A percentile compares a stretch with the other conserved stretches of the same genome.
Conservation (phyloP, 805 yeast genomes). For the Cyberlindnera maritima region DNA sequence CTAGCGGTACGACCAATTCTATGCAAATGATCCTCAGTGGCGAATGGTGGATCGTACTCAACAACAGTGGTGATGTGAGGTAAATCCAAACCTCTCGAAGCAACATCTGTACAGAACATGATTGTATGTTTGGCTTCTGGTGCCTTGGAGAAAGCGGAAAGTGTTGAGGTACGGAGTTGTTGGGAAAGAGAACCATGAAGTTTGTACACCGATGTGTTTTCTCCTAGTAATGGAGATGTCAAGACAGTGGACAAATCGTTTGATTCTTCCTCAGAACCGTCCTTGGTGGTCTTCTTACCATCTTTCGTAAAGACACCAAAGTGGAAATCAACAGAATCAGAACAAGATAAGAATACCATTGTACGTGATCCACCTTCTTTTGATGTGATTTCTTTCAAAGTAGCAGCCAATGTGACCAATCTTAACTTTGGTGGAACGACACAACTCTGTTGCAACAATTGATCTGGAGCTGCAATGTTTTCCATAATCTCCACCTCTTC, state of each 20-base stretch:
- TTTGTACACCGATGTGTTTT: constrained; percentile 50
- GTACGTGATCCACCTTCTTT: constrained; percentile 46
- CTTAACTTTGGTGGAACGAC: constrained; percentile 92
- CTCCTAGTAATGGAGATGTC: constrained; percentile 52
- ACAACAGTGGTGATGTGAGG: constrained; percentile 83
- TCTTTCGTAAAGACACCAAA: constrained; percentile 67
- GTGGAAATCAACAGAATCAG: constrained; percentile 96
- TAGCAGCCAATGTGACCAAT: constrained; percentile 73
- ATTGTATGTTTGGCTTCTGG: constrained; percentile 54
- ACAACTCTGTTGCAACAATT: constrained; percentile 73
- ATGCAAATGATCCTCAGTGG: constrained; percentile 92
- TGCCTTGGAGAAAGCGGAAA: constrained; percentile 36
- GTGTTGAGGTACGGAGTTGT: constrained; percentile 74
- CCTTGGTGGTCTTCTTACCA: constrained; percentile 36
- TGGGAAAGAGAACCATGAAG: constrained; percentile 92
- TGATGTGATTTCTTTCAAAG: constrained; percentile 48
- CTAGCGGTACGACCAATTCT: constrained; percentile 98
- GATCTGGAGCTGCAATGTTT: constrained; percentile 75
- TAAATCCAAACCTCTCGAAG: constrained; percentile 92
- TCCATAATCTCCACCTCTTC: constrained; percentile 29
- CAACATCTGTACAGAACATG: constrained; percentile 95
- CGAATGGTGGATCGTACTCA: constrained; percentile 94
- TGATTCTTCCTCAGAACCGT: constrained; percentile 32
- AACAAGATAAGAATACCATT: constrained; percentile 87
- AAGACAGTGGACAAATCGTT: constrained; percentile 37